These are phyloP conservation scores for Fusarium sp. DNA, from an alignment of 2,329 filamentous ascomycete genomes.

Conservation along the genomic window DNA sequence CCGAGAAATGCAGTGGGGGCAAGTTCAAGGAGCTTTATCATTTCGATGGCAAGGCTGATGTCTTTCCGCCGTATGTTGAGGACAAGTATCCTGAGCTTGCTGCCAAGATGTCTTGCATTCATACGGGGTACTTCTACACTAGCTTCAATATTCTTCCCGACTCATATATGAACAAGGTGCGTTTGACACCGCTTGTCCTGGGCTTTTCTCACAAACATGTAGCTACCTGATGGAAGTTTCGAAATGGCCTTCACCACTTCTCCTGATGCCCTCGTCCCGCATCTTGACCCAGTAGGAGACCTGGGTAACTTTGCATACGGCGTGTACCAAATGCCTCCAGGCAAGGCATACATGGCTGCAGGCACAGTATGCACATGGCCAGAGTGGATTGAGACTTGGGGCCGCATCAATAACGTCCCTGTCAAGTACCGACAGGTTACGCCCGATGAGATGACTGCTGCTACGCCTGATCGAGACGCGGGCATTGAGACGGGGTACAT, in stretches of 20 bases:
- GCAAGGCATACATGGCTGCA: conserved; percentile 63
- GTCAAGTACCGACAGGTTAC: conserved; percentile 57
- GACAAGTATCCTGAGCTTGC: conserved; percentile 59
- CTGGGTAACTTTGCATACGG: conserved; percentile 63
- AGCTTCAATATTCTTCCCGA: conserved; percentile 62
- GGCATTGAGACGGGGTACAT: conserved; percentile 62
- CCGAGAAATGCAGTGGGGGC: conserved; percentile 60
- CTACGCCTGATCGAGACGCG: conserved; percentile 55
- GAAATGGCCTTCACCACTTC: conserved; percentile 63
- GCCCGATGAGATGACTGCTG: conserved; percentile 57
- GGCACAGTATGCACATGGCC: conserved; percentile 61
- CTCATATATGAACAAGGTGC: conserved; percentile 62
- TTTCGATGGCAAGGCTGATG: conserved; percentile 66
- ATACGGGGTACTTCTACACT: conserved; percentile 63
- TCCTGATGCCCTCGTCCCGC: conserved; percentile 57
- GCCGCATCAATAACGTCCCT: conserved; percentile 51
- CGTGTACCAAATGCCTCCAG: conserved; percentile 63
- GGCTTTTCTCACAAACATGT: not conserved
- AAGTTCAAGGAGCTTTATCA: conserved; percentile 64
- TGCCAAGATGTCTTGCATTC: conserved; percentile 64
- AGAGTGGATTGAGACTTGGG: conserved; percentile 61
- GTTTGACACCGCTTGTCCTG: not conserved
- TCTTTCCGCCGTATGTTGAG: conserved; percentile 62
- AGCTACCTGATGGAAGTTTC: conserved; percentile 58
- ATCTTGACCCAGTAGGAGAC: conserved; percentile 62